Evolutionary conservation across 306 rosid genomes (phyloP).

Genomic region (Vicia villosa): DNA sequence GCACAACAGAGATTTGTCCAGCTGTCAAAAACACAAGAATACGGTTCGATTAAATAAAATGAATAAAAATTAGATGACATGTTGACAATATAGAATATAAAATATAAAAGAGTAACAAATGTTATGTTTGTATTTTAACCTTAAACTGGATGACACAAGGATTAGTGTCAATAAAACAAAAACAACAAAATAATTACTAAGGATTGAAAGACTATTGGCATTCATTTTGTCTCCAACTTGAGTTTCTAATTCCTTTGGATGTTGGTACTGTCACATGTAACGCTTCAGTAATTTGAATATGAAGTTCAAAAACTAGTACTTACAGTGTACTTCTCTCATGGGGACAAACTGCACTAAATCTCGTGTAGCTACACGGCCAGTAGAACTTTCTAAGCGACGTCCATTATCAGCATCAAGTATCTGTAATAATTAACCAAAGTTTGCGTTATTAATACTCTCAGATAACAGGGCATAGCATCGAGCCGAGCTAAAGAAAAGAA

Average conservation of each 20-base stretch:
- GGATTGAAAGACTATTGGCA: neutral
- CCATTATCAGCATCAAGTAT: constrained; percentile 86
- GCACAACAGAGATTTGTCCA: constrained; percentile 63
- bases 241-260: no score
- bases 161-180: neutral
- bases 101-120: neutral
- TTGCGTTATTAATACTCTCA: constrained; percentile 18
- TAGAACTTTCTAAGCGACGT: constrained; percentile 57
- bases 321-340: constrained; percentile 72
- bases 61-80: neutral
- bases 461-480: neutral
- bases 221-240: no score
- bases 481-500: constrained; percentile 6
- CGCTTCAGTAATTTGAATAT: no score
- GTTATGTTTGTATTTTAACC: neutral
- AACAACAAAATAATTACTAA: neutral
- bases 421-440: constrained; percentile 39
- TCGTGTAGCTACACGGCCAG: constrained; percentile 74
- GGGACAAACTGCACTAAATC: constrained; percentile 91
- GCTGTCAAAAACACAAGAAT: constrained; percentile 39
- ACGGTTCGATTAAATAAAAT: no score
- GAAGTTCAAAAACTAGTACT: neutral
- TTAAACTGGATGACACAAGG: no score
- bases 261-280: no score
- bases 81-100: neutral